Evolutionary conservation across 208 protist species (phyloP), one percentile per base, ranked within the genome.

Genomic region (Trypanosoma cruzi): DNA sequence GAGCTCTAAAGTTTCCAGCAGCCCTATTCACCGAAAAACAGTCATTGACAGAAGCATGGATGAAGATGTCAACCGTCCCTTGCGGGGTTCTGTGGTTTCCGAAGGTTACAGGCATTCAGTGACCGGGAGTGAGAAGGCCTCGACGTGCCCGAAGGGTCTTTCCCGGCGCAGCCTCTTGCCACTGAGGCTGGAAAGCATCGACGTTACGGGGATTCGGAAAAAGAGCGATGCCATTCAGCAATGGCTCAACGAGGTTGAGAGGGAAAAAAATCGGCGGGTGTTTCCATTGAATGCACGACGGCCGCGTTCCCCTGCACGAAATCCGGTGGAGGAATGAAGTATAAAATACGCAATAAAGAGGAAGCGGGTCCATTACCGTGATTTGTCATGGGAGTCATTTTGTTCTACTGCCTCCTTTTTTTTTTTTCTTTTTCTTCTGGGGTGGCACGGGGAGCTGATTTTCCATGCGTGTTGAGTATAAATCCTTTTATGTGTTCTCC

Each of bases 211-310:
- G 18, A 3, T 44, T 42, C 22, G 31, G 29, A 20, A 8, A 57
- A 57, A 54, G 20, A 11, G 18, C 1, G 14, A 44, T 5, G 20
- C 31, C 11, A 67, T 67, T 54, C 1, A 46, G 28, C 3, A 67
- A 28, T 67, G 62, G 62, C 20, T 67, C 14, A 26, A 5, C 18
- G 62, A 44, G 10, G 16, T 67, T 37, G 44, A 67, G 22, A 20
- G 18, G 26, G 1, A 57, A 2, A 57, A 26, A 24, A 52, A 24
- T 1, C 1, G 5, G 48, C n/a, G 48, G 16, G 18, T 14, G 40
- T 14, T 7, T 44, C 40, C 1, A 14, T 7, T 44, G 40, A n/a
- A 50, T 20, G 18, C 2, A 14, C 40, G 40, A 20, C 40, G 3
- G 40, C n/a, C n/a, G 40, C 18, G 40, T 44, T 16, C 18, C 3